Conservation (phyloP, 768 basidiomycete genomes). For the Harrya chromipes region DNA sequence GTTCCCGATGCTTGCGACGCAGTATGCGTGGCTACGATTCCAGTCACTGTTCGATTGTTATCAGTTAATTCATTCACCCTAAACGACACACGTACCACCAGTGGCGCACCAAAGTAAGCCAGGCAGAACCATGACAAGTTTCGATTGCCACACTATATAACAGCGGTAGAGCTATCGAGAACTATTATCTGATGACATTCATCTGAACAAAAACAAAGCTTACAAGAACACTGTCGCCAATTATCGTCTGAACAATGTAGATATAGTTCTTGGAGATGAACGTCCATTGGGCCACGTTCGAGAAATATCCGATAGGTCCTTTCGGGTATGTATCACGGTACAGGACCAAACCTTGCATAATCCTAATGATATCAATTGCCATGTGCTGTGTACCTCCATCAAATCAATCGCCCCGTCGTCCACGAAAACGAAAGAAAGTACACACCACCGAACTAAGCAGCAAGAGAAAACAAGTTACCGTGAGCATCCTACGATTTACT, state of each 20-base stretch:
- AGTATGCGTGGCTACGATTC: neutral
- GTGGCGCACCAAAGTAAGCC: slow-evolving; percentile 1
- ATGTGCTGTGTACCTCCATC: slow-evolving; percentile 18
- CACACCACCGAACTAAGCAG: slow-evolving; percentile 26
- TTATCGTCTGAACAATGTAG: slow-evolving; percentile 3
- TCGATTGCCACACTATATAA: slow-evolving; percentile 6
- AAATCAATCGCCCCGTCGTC: neutral
- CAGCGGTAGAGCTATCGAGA: slow-evolving; percentile 12
- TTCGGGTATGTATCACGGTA: slow-evolving; percentile 19
- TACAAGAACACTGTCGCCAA: slow-evolving; percentile 10
- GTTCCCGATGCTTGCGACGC: neutral
- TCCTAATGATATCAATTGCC: slow-evolving; percentile 20
- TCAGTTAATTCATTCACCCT: neutral
- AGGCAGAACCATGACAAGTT: slow-evolving; percentile 7
- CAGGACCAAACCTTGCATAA: slow-evolving; percentile 21
- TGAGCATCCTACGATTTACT: slow-evolving; percentile 19
- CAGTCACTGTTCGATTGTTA: slow-evolving; percentile 4
- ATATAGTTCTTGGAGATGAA: slow-evolving; percentile 2
- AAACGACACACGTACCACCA: slow-evolving; percentile 1
- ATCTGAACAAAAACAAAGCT: neutral
- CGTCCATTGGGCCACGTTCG: slow-evolving; percentile 13
- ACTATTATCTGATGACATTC: neutral
- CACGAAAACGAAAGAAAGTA: neutral
- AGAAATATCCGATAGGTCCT: slow-evolving; percentile 25
- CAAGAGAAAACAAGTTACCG: slow-evolving; percentile 20